Evolutionary conservation across 1,284 basidiomycete genomes (phyloP), one percentile per base, ranked within the genome.

Genomic region (Marasmius tenuissimus): DNA sequence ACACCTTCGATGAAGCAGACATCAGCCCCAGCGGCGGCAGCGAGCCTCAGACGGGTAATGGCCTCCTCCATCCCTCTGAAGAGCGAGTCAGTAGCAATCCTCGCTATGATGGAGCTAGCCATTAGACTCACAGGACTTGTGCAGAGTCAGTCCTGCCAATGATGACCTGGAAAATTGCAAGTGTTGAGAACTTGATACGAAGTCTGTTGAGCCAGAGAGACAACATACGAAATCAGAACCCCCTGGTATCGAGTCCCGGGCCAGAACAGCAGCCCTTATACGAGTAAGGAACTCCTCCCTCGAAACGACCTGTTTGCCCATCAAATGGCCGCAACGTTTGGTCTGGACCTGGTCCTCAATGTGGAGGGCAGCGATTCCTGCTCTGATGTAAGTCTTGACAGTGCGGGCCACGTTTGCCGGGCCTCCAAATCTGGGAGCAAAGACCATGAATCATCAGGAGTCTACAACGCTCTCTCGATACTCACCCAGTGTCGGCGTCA

Each of bases 1-100:
- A 92, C 89, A 59, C 91, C 92, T 74, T 94, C 92, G 57, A 93
- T 90, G 76, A 94, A 94, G 72, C 89, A 92, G 22, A 92, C 90
- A 69, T 93, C 92, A 0, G 92, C 92, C 37, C 92, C 92, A 5
- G 84, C 88, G 61, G 86, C 86, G 1, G 87, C 83, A 3, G 92
- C 91, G 35, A 91, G 81, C 70, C 86, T 85, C 58, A 94, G 77
- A 10, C 92, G 83, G 18, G 70, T 74, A 59, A 92, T 66, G 0
- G 91, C 92, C 74, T 92, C 91, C n/a, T 93, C 89, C 85, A 92
- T 89, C 27, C 89, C 91, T 20, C 59, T 20, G n/a, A 60, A 50
- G 12, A n/a, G 18, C 27, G 51, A 53, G 12, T n/a, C 27, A 33
- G n/a, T 5, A 33, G 37, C 11, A 33, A 33, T 53, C 22, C 27